phyloP scores from a whole-genome alignment of 2,329 filamentous ascomycete species.

The Pochonia chlamydosporia region DNA sequence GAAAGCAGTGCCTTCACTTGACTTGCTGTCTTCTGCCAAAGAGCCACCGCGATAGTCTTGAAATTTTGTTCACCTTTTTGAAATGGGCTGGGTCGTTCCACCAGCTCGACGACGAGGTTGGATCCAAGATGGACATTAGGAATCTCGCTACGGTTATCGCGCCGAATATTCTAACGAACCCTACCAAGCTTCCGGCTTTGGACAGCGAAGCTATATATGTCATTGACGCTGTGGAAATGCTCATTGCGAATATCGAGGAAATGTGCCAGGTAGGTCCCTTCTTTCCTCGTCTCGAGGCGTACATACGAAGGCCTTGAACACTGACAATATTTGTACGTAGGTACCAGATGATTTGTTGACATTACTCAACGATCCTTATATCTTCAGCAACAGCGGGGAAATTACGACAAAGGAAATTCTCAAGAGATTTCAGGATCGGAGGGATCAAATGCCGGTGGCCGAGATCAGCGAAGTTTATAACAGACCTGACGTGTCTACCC shows the following conservation, averaged over 20 bases:
- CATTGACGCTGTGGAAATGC: slow-evolving; percentile 84
- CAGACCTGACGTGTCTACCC: slow-evolving; percentile 51
- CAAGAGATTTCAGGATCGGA: slow-evolving; percentile 82
- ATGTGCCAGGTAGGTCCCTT: slow-evolving; percentile 87
- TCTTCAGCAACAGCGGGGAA: slow-evolving; percentile 78
- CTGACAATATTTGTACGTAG: slow-evolving; percentile 44
- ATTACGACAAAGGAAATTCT: slow-evolving; percentile 97
- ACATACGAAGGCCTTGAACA: background rate
- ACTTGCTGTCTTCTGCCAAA: slow-evolving; percentile 92
- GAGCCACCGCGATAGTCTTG: slow-evolving; percentile 84
- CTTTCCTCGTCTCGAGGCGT: background rate
- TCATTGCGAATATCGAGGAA: slow-evolving; percentile 90
- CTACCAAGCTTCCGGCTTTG: slow-evolving; percentile 57
- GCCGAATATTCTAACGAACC: slow-evolving; percentile 83
- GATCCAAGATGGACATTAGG: slow-evolving; percentile 98
- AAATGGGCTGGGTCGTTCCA: slow-evolving; percentile 98
- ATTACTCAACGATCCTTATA: slow-evolving; percentile 73
- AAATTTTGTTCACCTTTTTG: slow-evolving; percentile 91
- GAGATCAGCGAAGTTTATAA: slow-evolving; percentile 52
- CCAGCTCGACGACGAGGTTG: slow-evolving; percentile 92
- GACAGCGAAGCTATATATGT: slow-evolving; percentile 88
- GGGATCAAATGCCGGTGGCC: slow-evolving; percentile 51
- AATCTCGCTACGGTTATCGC: slow-evolving; percentile 97
- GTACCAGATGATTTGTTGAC: slow-evolving; percentile 88
- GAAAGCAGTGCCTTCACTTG: slow-evolving; percentile 80